These are phyloP conservation scores for Lenwebbia sp. DNA, from an alignment of 345 rosid species.

Conservation along the genomic window DNA sequence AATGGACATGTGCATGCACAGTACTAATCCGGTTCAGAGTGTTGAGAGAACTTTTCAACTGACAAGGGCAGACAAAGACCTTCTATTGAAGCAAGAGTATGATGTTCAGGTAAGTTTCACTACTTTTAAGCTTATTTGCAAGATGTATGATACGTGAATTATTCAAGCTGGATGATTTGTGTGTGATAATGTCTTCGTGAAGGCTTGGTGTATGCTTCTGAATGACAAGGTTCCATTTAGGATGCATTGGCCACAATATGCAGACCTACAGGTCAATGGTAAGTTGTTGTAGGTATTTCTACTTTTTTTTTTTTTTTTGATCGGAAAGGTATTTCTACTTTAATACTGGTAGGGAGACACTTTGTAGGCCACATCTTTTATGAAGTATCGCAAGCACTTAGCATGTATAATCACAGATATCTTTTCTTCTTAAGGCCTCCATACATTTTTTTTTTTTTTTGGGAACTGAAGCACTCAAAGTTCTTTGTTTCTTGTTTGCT, in stretches of 20 bases:
- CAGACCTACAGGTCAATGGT: slow-evolving; percentile 96
- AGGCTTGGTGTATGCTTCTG: slow-evolving; percentile 95
- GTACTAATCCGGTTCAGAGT: slow-evolving; percentile 60
- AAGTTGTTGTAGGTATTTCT: slow-evolving; percentile 9
- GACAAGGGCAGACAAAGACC: slow-evolving; percentile 61
- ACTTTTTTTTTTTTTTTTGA: neutral
- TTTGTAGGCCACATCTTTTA: neutral
- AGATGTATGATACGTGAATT: neutral
- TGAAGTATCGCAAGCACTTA: neutral
- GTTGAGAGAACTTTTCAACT: slow-evolving; percentile 67
- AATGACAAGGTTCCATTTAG: slow-evolving; percentile 91
- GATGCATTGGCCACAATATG: slow-evolving; percentile 98
- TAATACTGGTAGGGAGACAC: neutral
- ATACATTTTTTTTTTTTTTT: neutral
- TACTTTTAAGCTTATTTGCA: neutral
- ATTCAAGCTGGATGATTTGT: neutral
- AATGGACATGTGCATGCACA: slow-evolving; percentile 8
- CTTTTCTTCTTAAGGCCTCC: neutral
- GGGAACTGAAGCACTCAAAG: neutral
- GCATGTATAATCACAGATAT: neutral
- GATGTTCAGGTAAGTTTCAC: slow-evolving; percentile 65
- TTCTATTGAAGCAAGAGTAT: slow-evolving; percentile 51
- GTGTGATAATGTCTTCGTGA: neutral
- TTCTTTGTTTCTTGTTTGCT: neutral
- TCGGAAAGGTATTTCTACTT: neutral